phyloP scores from a whole-genome alignment of 169 alveolate species.

The Plasmodium blacklocki region DNA sequence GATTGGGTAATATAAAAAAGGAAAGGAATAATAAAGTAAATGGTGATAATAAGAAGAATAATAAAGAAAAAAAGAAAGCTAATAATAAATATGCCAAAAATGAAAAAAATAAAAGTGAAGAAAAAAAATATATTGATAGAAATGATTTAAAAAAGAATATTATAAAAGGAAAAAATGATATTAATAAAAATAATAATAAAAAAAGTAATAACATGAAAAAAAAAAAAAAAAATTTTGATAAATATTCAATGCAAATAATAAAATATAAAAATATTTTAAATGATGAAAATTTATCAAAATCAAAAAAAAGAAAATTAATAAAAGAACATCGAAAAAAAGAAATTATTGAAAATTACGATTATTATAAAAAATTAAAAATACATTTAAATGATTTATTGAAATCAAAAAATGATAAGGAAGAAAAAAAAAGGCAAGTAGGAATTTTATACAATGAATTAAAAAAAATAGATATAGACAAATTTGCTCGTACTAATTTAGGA shows the following conservation, averaged over 20 bases:
- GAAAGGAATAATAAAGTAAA: neutral
- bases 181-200: neutral
- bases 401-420: constrained; percentile 42
- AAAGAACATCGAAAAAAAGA: constrained; percentile 58
- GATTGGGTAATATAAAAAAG: neutral
- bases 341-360: constrained; percentile 59
- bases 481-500: constrained; percentile 65
- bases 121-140: too few species aligned
- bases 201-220: neutral
- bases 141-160: too few species aligned
- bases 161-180: neutral
- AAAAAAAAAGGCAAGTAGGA: constrained; percentile 29
- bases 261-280: constrained; percentile 57
- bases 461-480: constrained; percentile 41
- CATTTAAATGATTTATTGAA: constrained; percentile 45
- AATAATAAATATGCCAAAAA: neutral
- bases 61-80: constrained; percentile 26
- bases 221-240: neutral
- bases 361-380: constrained; percentile 49
- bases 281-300: constrained; percentile 68
- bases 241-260: constrained; percentile 14
- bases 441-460: constrained; percentile 22
- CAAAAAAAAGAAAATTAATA: constrained; percentile 62
- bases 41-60: neutral
- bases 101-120: neutral